Evolutionary conservation across 306 rosid species (phyloP), one percentile per base, ranked within the genome.

Genomic region (Vigna mungo): DNA sequence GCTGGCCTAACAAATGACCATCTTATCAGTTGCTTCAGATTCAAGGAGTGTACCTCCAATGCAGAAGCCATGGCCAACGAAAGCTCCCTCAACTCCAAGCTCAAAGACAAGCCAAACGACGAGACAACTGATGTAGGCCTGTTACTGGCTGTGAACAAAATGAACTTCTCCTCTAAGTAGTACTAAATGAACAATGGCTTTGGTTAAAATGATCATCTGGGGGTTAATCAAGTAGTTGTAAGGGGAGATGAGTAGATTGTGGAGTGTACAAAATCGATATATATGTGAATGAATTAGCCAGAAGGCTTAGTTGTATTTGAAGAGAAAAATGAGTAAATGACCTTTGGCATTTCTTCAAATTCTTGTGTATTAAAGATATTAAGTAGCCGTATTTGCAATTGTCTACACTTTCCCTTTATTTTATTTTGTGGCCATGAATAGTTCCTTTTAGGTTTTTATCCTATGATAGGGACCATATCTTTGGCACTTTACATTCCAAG

Each of bases 1-100:
- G 93, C 93, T 55, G 95, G 95, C 25, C 84, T 92, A 79, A 90
- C 87, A 20, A 90, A 90, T 71, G 95, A 88, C 79, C 93, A 90
- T 81, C 93, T 92, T 69, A 63, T 85, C 37, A 73, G 84, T 82
- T 92, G 95, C 90, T 90, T 92, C 87, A 86, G 95, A 84, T 90
- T 87, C 81, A 83, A 79, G 88, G 93, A 83, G 47, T 89, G 92
- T 75, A 61, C 65, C 74, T 81, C 69, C 69, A 72, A 72, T 12
- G 70, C 79, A 52, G 89, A 81, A 84, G 66, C 63, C 47, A 74
- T 76, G 52, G 81, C n/a, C 76, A 85, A 78, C 76, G 89, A 82
- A 32, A 77, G 77, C 66, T 77, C 65, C 11, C 62, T 81, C 70
- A 72, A 84, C 64, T 77, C 79, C 49, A 85, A 77, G 69, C 55